These are phyloP conservation scores for Dalbergia cultrata DNA, from an alignment of 306 rosid species.

Conservation along the genomic window DNA sequence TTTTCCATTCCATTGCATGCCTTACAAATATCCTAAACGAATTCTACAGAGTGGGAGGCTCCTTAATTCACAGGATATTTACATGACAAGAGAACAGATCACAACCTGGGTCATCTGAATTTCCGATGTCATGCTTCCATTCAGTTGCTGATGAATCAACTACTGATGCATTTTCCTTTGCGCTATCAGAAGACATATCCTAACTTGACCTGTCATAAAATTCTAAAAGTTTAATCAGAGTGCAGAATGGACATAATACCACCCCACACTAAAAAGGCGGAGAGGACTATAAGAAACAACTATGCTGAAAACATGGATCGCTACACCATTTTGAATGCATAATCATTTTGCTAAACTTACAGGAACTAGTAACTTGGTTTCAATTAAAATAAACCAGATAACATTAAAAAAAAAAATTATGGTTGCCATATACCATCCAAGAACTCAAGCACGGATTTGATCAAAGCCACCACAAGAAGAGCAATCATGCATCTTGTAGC, in stretches of 20 bases:
- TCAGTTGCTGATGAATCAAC: slow-evolving; percentile 77
- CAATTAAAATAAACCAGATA: not conserved
- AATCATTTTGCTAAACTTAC: not conserved
- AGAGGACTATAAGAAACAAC: not conserved
- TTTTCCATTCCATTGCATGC: not conserved
- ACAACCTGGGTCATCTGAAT: slow-evolving; percentile 70
- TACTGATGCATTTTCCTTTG: slow-evolving; percentile 73
- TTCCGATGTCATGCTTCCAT: slow-evolving; percentile 67
- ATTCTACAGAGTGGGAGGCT: not conserved
- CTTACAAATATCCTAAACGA: slow-evolving; percentile 6
- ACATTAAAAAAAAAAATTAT: not conserved
- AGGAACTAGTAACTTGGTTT: not conserved
- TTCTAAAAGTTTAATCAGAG: slow-evolving; percentile 20
- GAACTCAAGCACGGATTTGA: not conserved
- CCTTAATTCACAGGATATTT: slow-evolving; percentile 13
- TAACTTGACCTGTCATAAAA: slow-evolving; percentile 45
- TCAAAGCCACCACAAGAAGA: not conserved
- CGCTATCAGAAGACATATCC: slow-evolving; percentile 76
- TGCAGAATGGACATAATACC: not conserved
- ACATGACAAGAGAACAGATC: slow-evolving; percentile 27
- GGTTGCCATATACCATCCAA: not conserved
- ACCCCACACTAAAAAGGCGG: not conserved
- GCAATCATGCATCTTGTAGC: not conserved
- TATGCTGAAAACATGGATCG: not conserved
- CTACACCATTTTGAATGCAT: slow-evolving; percentile 1